Conservation (phyloP, 495 filamentous ascomycete species). For the Staphylotrichum longicolle region DNA sequence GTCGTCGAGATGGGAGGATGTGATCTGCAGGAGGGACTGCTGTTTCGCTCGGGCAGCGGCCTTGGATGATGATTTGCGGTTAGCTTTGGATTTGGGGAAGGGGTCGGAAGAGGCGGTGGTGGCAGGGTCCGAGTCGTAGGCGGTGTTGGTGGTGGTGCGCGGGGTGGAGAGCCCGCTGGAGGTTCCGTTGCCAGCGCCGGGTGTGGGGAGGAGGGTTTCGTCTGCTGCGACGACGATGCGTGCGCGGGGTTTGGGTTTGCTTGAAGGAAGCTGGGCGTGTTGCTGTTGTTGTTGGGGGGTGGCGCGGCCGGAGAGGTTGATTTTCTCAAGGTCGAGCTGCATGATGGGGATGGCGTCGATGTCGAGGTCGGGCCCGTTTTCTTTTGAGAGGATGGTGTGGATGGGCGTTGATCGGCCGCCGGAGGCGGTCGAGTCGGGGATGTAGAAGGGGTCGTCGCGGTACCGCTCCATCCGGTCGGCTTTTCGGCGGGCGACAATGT, state of each 20-base stretch:
- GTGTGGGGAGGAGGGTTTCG: slow-evolving; percentile 44
- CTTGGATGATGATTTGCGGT: slow-evolving; percentile 11
- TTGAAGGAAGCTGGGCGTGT: slow-evolving; percentile 13
- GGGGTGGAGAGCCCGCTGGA: slow-evolving; percentile 41
- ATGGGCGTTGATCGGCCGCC: slow-evolving; percentile 61
- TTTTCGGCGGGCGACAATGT: slow-evolving; percentile 61
- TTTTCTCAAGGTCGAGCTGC: slow-evolving; percentile 70
- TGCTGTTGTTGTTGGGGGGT: slow-evolving; percentile 15
- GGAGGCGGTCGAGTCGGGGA: slow-evolving; percentile 55
- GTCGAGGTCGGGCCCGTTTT: slow-evolving; percentile 73
- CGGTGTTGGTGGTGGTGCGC: slow-evolving; percentile 20
- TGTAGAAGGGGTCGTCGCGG: slow-evolving; percentile 95
- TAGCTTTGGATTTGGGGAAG: slow-evolving; percentile 31
- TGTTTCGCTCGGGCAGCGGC: slow-evolving; percentile 37
- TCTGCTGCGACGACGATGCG: slow-evolving; percentile 62
- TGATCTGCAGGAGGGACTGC: slow-evolving; percentile 69
- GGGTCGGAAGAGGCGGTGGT: slow-evolving; percentile 33
- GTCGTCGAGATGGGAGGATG: slow-evolving; percentile 71
- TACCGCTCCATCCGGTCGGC: slow-evolving; percentile 73
- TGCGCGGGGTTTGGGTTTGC: slow-evolving; percentile 38
- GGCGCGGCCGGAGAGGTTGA: slow-evolving; percentile 25
- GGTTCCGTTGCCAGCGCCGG: slow-evolving; percentile 21
- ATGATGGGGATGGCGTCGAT: slow-evolving; percentile 94
- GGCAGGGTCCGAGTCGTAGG: slow-evolving; percentile 43
- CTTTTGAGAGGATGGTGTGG: slow-evolving; percentile 64